Evolutionary conservation across 2,329 filamentous ascomycete genomes (phyloP).

Genomic region (Colletotrichum endophyticum): DNA sequence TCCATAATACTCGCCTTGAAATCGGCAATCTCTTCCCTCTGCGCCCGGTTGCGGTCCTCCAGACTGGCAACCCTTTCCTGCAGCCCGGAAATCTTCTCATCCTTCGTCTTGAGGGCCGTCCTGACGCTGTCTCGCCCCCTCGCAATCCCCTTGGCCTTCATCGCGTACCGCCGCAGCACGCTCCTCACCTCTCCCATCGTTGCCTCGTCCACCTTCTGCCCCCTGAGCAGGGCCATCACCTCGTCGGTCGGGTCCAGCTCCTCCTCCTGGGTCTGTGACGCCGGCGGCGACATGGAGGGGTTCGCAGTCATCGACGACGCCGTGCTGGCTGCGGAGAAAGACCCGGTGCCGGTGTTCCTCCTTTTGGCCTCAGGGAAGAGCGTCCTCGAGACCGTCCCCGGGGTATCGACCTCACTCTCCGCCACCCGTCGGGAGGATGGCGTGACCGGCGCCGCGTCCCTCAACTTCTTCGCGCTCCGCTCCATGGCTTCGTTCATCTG

Average conservation of each 20-base stretch:
- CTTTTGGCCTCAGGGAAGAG: constrained; percentile 38
- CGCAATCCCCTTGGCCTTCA: constrained; percentile 64
- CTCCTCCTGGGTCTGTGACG: neutral
- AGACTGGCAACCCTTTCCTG: constrained; percentile 40
- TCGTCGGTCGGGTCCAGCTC: constrained; percentile 47
- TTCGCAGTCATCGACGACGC: constrained; percentile 20
- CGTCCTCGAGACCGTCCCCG: constrained; percentile 37
- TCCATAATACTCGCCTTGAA: constrained; percentile 43
- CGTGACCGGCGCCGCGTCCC: constrained; percentile 22
- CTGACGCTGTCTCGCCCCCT: constrained; percentile 71
- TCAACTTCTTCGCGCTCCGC: constrained; percentile 32
- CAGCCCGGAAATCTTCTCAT: constrained; percentile 47
- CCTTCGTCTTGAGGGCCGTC: constrained; percentile 65
- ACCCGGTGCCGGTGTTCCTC: constrained; percentile 34
- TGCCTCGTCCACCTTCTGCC: constrained; percentile 41
- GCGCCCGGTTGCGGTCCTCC: constrained; percentile 39
- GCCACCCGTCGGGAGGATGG: constrained; percentile 24
- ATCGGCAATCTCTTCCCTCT: constrained; percentile 38
- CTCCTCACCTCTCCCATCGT: constrained; percentile 42
- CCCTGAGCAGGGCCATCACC: constrained; percentile 54
- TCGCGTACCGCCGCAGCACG: constrained; percentile 59
- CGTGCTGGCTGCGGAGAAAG: constrained; percentile 10
- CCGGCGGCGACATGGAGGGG: neutral
- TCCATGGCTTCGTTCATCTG: constrained; percentile 41
- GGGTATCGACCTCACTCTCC: constrained; percentile 34